These are phyloP conservation scores for Psilocybe cyanescens DNA, from an alignment of 768 basidiomycete genomes.

Conservation along the genomic window DNA sequence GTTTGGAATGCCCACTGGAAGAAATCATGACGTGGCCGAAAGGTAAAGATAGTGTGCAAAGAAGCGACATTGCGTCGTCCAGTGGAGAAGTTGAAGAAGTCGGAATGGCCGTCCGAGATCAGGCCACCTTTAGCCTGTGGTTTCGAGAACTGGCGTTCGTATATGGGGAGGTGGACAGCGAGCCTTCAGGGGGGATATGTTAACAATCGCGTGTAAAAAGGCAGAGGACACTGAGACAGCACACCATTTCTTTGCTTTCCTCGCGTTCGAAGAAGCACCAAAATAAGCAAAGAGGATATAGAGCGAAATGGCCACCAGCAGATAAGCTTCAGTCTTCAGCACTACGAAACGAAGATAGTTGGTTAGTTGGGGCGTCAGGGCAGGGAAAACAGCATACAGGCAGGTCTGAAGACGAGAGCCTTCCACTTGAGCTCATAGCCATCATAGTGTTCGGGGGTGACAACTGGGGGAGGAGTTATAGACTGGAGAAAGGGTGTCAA, in stretches of 20 bases:
- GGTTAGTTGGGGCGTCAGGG: conserved; percentile 1
- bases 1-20: conserved; percentile 67
- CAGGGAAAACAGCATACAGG: conserved; percentile 46
- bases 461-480: conserved; percentile 62
- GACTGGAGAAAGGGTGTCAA: conserved; percentile 37
- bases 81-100: conserved; percentile 87
- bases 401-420: conserved; percentile 81
- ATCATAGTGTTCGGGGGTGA: conserved; percentile 63
- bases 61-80: conserved; percentile 79
- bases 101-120: conserved; percentile 70
- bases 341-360: conserved; percentile 35
- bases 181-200: conserved; percentile 47
- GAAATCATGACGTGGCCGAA: conserved; percentile 85
- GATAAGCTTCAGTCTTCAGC: conserved; percentile 66
- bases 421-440: conserved; percentile 79
- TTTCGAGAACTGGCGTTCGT: conserved; percentile 75
- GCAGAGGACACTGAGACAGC: conserved; percentile 22
- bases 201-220: conserved; percentile 12
- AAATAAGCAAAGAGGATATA: conserved; percentile 62
- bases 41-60: conserved; percentile 77
- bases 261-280: conserved; percentile 63
- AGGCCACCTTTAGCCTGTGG: conserved; percentile 57
- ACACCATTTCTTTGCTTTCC: conserved; percentile 69
- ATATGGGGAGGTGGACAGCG: conserved; percentile 57
- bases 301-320: conserved; percentile 54